Evolutionary conservation across 495 filamentous ascomycete species (phyloP).

Genomic region (Melanomma pulvis-pyrius): DNA sequence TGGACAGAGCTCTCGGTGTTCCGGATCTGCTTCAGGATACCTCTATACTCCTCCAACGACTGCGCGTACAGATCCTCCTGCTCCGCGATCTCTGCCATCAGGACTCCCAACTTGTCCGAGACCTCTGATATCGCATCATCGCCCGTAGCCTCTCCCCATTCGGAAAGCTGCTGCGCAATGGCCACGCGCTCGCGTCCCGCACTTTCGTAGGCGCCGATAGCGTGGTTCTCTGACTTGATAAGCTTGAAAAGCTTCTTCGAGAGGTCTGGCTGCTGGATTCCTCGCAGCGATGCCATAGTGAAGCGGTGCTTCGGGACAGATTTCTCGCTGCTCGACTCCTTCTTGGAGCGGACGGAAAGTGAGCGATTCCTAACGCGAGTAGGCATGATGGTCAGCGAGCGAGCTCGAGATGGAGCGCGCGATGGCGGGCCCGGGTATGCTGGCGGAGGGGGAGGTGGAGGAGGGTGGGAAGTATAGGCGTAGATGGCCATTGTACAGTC

Average conservation of each 20-base stretch:
- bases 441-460: constrained; percentile 36
- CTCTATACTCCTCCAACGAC: constrained; percentile 80
- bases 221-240: constrained; percentile 88
- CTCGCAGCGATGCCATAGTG: constrained; percentile 79
- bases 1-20: constrained; percentile 94
- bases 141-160: constrained; percentile 88
- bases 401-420: constrained; percentile 35
- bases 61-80: constrained; percentile 88
- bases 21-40: constrained; percentile 81
- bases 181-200: constrained; percentile 79
- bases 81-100: constrained; percentile 87
- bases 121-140: constrained; percentile 88
- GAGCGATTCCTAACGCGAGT: constrained; percentile 46
- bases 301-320: constrained; percentile 62
- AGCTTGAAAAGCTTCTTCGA: constrained; percentile 82
- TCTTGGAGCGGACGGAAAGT: constrained; percentile 49
- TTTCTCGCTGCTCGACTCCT: constrained; percentile 38
- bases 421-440: constrained; percentile 30
- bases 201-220: constrained; percentile 78
- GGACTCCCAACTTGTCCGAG: constrained; percentile 89
- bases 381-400: constrained; percentile 38
- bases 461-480: constrained; percentile 33
- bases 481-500: constrained; percentile 33
- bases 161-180: constrained; percentile 87
- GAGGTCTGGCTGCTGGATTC: constrained; percentile 78